These are phyloP conservation scores for Kwoniella sp. DNA, from an alignment of 768 basidiomycete genomes.

Conservation along the genomic window DNA sequence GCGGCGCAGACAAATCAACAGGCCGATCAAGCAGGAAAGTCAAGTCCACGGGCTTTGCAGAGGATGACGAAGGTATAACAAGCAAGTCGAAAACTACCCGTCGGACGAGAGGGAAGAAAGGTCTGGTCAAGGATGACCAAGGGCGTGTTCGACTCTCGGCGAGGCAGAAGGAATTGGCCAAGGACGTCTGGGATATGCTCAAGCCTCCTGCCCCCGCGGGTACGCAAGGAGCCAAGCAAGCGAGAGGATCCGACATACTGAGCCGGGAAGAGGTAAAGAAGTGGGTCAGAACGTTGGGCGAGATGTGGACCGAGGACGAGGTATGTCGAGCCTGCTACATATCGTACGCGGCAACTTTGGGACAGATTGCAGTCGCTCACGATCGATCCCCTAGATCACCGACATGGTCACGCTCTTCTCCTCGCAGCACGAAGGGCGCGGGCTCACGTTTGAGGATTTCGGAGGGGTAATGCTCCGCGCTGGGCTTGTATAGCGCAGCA, in stretches of 20 bases:
- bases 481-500: conserved; percentile 40
- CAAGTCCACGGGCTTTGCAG: conserved; percentile 11
- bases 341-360: background rate
- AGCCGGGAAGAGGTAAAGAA: conserved; percentile 44
- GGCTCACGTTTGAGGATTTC: conserved; percentile 47
- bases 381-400: conserved; percentile 25
- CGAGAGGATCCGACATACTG: conserved; percentile 7
- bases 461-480: conserved; percentile 40
- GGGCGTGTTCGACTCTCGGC: conserved; percentile 23
- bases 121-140: background rate
- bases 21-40: conserved; percentile 1
- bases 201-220: conserved; percentile 15
- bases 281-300: conserved; percentile 40
- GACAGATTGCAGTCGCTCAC: background rate
- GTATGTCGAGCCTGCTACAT: conserved; percentile 21
- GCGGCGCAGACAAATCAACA: background rate
- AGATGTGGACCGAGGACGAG: conserved; percentile 48
- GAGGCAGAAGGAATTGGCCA: conserved; percentile 40
- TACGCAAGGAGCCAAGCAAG: background rate
- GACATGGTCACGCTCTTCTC: conserved; percentile 50
- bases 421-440: conserved; percentile 44
- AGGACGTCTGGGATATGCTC: conserved; percentile 45
- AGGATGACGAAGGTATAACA: background rate
- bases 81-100: background rate
- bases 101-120: conserved; percentile 4